Evolutionary conservation across 148 eudicot species (phyloP), one percentile per base, ranked within the genome.

Genomic region (Cornus florida): DNA sequence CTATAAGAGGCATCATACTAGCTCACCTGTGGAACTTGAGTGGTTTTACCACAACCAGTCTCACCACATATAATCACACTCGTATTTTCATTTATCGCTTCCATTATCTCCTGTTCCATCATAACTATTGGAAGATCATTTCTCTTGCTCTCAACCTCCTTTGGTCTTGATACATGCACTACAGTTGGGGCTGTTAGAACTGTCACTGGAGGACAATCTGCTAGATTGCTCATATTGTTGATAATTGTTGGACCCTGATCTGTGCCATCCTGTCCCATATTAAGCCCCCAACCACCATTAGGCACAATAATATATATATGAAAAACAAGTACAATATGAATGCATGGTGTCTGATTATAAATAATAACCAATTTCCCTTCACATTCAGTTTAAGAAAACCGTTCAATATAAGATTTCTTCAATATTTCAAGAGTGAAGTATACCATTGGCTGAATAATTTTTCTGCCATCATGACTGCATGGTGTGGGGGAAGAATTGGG

Each of bases 71-170:
- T 89, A 79, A 94, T 91, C 69, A 94, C 91, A 80, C 84, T 81
- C 19, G 24, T 85, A 77, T 91, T 88, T 75, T 84, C 88, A 81
- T 90, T 93, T 77, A 96, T 94, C 75, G 95, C 92, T 89, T 96
- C 98, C 99, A 96, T 94, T 74, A 96, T 88, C 88, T 96, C 99
- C 79, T 94, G 99, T 86, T 96, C 99, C 98, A 90, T 90, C 98
- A 90, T 91, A 74, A 91, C 87, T 67, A 96, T 92, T 11, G 99
- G 99, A 73, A 96, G 95, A 71, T 90, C 94, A 83, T 79, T 88
- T 80, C 99, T 91, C 48, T 78, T 84, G 38, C 74, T 73, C 79
- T 92, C 90, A 71, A 94, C 89, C 77, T 92, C 97, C 80, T 83
- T 82, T 67, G 97, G 97, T 67, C 99, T 90, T 79, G 89, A 84